Percentiles rank a stretch among this genome's conserved stretches.
These are phyloP conservation scores for Chlamydomonas sp. DNA, from an alignment of 139 green algal species.

Conservation along the genomic window DNA sequence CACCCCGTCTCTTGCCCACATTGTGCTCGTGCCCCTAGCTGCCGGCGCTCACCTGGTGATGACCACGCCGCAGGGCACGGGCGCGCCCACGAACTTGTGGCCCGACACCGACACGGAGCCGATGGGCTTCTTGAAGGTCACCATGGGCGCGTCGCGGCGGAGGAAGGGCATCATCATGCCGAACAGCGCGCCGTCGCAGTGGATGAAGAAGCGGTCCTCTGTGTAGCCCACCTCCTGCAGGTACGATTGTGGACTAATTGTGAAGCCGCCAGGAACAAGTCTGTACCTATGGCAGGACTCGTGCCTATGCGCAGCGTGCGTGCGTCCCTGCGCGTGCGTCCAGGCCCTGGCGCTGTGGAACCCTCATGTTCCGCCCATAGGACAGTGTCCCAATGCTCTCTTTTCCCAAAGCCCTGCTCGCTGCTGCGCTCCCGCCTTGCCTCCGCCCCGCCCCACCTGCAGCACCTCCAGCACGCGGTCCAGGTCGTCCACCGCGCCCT, in stretches of 20 bases:
- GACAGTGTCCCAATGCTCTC: background rate
- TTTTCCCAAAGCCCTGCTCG: background rate
- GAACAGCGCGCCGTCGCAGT: slow-evolving; percentile 96
- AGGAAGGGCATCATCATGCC: slow-evolving; percentile 93
- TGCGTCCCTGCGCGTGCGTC: no score
- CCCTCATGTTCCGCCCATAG: no score
- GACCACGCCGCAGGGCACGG: slow-evolving; percentile 92
- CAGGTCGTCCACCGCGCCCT: slow-evolving; percentile 84
- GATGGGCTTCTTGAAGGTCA: slow-evolving; percentile 98
- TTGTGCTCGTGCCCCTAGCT: background rate
- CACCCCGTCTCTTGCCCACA: no score
- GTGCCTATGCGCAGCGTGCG: no score
- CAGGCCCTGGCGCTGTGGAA: no score
- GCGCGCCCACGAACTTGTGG: slow-evolving; percentile 97
- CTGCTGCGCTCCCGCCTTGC: background rate
- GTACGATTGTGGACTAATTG: background rate
- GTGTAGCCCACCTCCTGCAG: slow-evolving; percentile 75
- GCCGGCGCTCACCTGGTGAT: slow-evolving; percentile 73
- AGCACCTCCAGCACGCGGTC: slow-evolving; percentile 65
- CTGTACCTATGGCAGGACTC: no score
- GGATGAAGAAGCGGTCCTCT: slow-evolving; percentile 97
- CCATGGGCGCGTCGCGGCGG: slow-evolving; percentile 71
- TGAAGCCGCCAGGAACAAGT: no score
- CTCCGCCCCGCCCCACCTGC: background rate
- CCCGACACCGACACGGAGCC: slow-evolving; percentile 90